Evolutionary conservation across 2,329 filamentous ascomycete species (phyloP).

Genomic region (Clarireedia paspali): DNA sequence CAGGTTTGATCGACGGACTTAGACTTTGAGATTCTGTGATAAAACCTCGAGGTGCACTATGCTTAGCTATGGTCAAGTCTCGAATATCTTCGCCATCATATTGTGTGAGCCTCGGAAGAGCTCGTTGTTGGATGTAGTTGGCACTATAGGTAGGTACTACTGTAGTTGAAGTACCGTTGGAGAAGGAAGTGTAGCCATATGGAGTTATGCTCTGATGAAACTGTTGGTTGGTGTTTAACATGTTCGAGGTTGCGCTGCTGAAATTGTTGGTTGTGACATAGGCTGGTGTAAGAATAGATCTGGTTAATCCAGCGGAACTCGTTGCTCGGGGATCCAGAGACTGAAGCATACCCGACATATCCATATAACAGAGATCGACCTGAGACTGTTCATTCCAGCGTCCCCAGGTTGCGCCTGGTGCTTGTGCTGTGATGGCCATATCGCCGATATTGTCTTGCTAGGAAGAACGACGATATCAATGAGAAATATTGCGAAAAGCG

Average conservation of each 20-base stretch:
- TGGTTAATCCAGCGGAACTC: conserved; percentile 33
- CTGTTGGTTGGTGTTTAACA: conserved; percentile 31
- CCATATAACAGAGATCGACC: conserved; percentile 33
- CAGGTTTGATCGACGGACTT: conserved; percentile 31
- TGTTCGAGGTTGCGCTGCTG: conserved; percentile 36
- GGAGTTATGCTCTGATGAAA: conserved; percentile 31
- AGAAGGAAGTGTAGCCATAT: conserved; percentile 35
- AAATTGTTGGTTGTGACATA: conserved; percentile 38
- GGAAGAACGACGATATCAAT: conserved; percentile 23
- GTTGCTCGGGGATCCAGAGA: conserved; percentile 39
- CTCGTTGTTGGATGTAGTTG: conserved; percentile 27
- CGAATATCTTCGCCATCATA: not conserved
- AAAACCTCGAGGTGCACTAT: conserved; percentile 20
- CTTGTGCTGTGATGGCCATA: conserved; percentile 43
- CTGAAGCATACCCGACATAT: conserved; percentile 37
- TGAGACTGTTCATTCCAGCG: conserved; percentile 42
- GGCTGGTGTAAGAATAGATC: conserved; percentile 38
- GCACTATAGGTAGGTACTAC: conserved; percentile 22
- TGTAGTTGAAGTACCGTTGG: conserved; percentile 27
- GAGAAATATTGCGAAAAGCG: not conserved
- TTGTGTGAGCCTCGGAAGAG: conserved; percentile 27
- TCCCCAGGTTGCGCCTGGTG: conserved; percentile 43
- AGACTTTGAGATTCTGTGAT: conserved; percentile 28
- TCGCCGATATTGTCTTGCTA: conserved; percentile 31
- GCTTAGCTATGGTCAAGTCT: too few relatives aligned